A percentile compares a stretch with the other conserved stretches of the same genome.
phyloP scores from a whole-genome alignment of 176 grass and related monocot species.

The Avena sativa region DNA sequence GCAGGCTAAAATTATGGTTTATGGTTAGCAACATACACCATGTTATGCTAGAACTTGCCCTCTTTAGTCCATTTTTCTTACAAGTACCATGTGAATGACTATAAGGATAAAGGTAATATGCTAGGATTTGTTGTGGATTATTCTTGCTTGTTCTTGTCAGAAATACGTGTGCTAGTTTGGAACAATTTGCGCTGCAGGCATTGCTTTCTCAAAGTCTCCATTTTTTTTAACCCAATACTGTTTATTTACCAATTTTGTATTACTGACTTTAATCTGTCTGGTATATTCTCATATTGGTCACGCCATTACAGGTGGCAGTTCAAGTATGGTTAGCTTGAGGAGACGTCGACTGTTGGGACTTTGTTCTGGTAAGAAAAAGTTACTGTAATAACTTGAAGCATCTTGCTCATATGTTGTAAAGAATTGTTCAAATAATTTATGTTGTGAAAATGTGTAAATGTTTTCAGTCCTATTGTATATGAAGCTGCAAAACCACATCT shows the following conservation, averaged over 20 bases:
- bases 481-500: slow-evolving; percentile 24
- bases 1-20: background rate
- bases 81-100: background rate
- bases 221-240: slow-evolving; percentile 4
- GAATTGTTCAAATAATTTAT: slow-evolving; percentile 19
- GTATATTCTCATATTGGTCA: slow-evolving; percentile 33
- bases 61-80: background rate
- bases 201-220: slow-evolving; percentile 12
- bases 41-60: background rate
- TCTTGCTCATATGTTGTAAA: slow-evolving; percentile 18
- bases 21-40: slow-evolving; percentile 5
- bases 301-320: slow-evolving; percentile 54
- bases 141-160: background rate
- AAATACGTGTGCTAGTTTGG: background rate
- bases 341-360: slow-evolving; percentile 68
- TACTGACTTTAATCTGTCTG: slow-evolving; percentile 27
- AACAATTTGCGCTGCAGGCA: background rate
- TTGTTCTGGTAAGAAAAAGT: slow-evolving; percentile 65
- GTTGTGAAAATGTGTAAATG: background rate
- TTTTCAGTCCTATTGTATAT: background rate
- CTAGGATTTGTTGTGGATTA: background rate
- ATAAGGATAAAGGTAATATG: background rate
- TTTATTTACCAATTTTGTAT: slow-evolving; percentile 7
- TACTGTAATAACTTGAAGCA: slow-evolving; percentile 24
- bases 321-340: slow-evolving; percentile 91